These are phyloP conservation scores for Schoenoplectus tabernaemontani DNA, from an alignment of 202 grass and related monocot species.

Conservation along the genomic window DNA sequence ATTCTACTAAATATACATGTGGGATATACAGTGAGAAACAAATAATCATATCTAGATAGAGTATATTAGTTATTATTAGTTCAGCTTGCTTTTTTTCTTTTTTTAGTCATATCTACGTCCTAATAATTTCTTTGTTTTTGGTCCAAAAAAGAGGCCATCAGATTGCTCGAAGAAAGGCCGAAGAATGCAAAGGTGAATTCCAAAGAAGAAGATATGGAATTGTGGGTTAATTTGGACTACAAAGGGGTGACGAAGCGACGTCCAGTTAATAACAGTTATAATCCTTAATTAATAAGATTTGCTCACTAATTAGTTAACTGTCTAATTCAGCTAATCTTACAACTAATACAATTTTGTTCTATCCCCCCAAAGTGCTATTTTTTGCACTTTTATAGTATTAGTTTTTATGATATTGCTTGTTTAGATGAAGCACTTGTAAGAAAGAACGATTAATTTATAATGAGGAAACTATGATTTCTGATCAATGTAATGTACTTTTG, in stretches of 20 bases:
- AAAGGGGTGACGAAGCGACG: not conserved
- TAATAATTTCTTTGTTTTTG: not conserved
- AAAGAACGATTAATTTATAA: not conserved
- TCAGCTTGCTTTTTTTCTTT: not conserved
- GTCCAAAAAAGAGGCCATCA: slow-evolving; percentile 10
- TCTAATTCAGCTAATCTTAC: not conserved
- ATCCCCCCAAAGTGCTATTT: not conserved
- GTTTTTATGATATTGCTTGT: slow-evolving; percentile 10
- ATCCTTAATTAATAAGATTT: slow-evolving; percentile 3
- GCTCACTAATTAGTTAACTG: not conserved
- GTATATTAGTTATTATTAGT: not conserved
- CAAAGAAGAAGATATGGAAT: not conserved
- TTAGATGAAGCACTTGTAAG: slow-evolving; percentile 20
- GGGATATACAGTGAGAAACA: not conserved
- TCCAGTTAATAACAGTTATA: slow-evolving; percentile 18
- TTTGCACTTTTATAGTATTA: slow-evolving; percentile 23
- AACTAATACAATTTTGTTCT: slow-evolving; percentile 20
- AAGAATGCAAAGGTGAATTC: not conserved
- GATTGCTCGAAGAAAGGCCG: not conserved
- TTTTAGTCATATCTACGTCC: not conserved
- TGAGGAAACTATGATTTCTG: not conserved
- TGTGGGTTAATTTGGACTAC: not conserved
- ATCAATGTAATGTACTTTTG: not conserved
- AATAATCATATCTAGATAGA: not conserved
- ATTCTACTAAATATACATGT: not conserved